These are phyloP conservation scores for Melaleuca quinquenervia DNA, from an alignment of 345 rosid genomes.

Conservation along the genomic window DNA sequence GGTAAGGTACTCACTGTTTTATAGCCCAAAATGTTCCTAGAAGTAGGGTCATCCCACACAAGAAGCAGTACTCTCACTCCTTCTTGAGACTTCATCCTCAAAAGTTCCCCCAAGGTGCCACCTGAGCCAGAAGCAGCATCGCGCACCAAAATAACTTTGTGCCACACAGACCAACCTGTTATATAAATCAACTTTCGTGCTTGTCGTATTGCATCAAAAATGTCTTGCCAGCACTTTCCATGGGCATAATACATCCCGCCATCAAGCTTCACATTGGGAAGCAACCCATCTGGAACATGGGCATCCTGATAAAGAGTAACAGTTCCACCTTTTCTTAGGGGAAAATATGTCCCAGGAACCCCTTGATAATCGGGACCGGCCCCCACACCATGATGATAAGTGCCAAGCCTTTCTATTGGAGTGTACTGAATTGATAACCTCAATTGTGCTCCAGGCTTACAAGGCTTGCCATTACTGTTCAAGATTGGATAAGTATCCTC, in stretches of 20 bases:
- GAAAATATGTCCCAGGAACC: conserved; percentile 93
- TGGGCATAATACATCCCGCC: conserved; percentile 53
- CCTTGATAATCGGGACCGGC: conserved; percentile 76
- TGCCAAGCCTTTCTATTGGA: conserved; percentile 53
- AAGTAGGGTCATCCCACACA: conserved; percentile 98
- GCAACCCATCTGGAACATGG: conserved; percentile 76
- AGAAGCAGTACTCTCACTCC: conserved; percentile 95
- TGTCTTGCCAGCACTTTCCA: conserved; percentile 89
- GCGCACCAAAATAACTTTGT: conserved; percentile 57
- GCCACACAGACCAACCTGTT: conserved; percentile 98
- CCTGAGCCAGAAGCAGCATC: conserved; percentile 40
- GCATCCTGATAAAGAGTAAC: conserved; percentile 96
- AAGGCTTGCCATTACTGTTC: conserved; percentile 50
- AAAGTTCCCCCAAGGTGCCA: conserved; percentile 65
- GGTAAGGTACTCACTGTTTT: conserved; percentile 47
- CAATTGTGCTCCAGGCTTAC: conserved; percentile 73
- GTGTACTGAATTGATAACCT: conserved; percentile 67
- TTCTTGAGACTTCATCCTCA: conserved; percentile 80
- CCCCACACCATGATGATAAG: conserved; percentile 73
- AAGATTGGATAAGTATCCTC: conserved; percentile 62
- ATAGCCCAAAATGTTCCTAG: conserved; percentile 78
- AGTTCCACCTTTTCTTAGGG: conserved; percentile 71
- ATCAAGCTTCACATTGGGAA: conserved; percentile 55
- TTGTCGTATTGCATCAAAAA: conserved; percentile 71
- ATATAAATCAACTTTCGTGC: conserved; percentile 78